A percentile compares a stretch with the other conserved stretches of the same genome.
phyloP scores from a whole-genome alignment of 129 eudicot genomes.

The Artemisia tridentata region DNA sequence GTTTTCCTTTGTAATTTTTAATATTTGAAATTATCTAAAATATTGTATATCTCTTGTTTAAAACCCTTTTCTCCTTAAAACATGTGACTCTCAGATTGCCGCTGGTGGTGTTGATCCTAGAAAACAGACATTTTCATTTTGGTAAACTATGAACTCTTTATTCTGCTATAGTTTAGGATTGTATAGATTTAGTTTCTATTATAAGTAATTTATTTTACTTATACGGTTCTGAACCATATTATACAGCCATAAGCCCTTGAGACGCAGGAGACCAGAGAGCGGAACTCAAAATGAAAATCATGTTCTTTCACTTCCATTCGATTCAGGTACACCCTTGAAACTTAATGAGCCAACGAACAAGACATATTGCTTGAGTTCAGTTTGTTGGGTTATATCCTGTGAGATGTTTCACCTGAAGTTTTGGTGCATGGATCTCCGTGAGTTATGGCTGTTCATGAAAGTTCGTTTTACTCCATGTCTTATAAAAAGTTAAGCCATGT shows the following conservation, averaged over 20 bases:
- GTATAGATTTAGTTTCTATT: background rate
- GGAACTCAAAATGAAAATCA: conserved; percentile 39
- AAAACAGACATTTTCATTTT: conserved; percentile 58
- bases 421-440: too few species aligned
- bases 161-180: conserved; percentile 5
- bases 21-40: conserved; percentile 1
- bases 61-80: conserved; percentile 2
- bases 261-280: conserved; percentile 46
- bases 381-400: too few species aligned
- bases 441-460: too few species aligned
- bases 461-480: too few species aligned
- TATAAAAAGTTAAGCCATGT: too few species aligned
- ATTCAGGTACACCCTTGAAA: conserved; percentile 44
- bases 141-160: conserved; percentile 39
- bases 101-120: conserved; percentile 72
- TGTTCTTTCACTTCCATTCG: conserved; percentile 55
- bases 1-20: conserved; percentile 1
- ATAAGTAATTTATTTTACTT: background rate
- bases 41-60: conserved; percentile 17
- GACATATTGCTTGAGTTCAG: conserved; percentile 19
- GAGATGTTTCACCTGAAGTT: too few species aligned
- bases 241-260: conserved; percentile 48
- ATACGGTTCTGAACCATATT: conserved; percentile 18
- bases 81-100: conserved; percentile 44
- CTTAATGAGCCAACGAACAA: conserved; percentile 35